Conservation (phyloP, 2,329 filamentous ascomycete species). For the Penicillium sp. region DNA sequence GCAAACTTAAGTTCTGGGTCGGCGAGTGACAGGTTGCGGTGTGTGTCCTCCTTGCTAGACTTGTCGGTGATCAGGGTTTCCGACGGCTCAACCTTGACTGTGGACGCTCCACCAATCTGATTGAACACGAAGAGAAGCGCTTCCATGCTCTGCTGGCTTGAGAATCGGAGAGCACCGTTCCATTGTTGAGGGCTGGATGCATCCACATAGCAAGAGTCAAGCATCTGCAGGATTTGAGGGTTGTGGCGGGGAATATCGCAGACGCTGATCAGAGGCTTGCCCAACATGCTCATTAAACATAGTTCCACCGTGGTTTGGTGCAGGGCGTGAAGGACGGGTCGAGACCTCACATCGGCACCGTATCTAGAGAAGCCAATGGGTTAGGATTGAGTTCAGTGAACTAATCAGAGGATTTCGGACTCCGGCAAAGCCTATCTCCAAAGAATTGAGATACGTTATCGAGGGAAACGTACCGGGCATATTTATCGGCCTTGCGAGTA, state of each 20-base stretch:
- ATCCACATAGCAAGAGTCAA: constrained; percentile 39
- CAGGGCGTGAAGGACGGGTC: constrained; percentile 41
- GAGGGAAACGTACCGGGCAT: constrained; percentile 45
- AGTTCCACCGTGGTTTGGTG: constrained; percentile 62
- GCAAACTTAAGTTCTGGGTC: constrained; percentile 70
- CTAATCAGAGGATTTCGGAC: neutral
- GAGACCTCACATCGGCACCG: constrained; percentile 14
- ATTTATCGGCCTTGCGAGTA: constrained; percentile 43
- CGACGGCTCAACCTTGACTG: constrained; percentile 23
- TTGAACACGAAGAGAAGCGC: constrained; percentile 42
- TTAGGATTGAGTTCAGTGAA: constrained; percentile 8
- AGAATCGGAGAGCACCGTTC: constrained; percentile 38
- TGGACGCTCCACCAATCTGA: constrained; percentile 35
- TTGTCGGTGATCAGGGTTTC: constrained; percentile 30
- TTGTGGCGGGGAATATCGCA: constrained; percentile 40
- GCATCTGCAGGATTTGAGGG: constrained; percentile 35
- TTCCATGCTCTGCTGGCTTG: constrained; percentile 35
- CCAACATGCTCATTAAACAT: constrained; percentile 52
- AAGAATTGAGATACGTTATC: neutral
- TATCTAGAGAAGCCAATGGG: constrained; percentile 17
- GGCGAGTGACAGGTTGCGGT: constrained; percentile 53
- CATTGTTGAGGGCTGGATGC: constrained; percentile 29
- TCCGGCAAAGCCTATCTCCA: neutral
- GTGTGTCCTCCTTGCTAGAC: constrained; percentile 25
- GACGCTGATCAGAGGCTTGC: constrained; percentile 41